Evolutionary conservation across 2,329 filamentous ascomycete species (phyloP), one percentile per base, ranked within the genome.

Genomic region (Botrytis hyacinthi): DNA sequence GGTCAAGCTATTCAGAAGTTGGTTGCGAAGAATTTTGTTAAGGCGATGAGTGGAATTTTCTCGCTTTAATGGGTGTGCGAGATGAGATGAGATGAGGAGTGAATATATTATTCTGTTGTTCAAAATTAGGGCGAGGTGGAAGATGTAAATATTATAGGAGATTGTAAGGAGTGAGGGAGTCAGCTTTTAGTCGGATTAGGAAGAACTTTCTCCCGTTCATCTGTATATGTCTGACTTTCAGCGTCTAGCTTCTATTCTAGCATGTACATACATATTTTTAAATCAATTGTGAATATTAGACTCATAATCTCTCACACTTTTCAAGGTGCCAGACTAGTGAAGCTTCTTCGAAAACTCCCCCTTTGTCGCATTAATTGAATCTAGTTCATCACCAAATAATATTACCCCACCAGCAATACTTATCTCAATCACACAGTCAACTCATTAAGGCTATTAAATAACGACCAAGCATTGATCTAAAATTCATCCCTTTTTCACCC

Each of bases 1-100:
- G 57, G 68, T n/a, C 68, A 70, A 48, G 68, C 57, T 14, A 70
- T 70, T 20, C 68, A 70, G 29, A 70, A 61, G 26, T 62, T 62
- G 29, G 68, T 70, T 4, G 68, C 68, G n/a, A 20, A 70, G 42
- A 70, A 70, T 9, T 70, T 70, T 46, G n/a, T 44, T 20, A 70
- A 60, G 37, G 42, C 68, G 8, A 61, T 62, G 68, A 70, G 29
- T 37, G 57, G 68, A n/a, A 60, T 40, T 4, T 62, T 70, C 10
- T 62, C 12, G 48, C 48, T 70, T 18, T 62, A 40, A 60, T 18
- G 29, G 3, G 0, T 22, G 26, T 65, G 14, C 14, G 44, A 57
- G 51, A 57, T 29, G 9, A 6, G 3, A 22, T 32, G 9, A 29
- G 18, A 65, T 14, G 40, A 32, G 40, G 26, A 3, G 14, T 63